phyloP scores from a whole-genome alignment of 768 basidiomycete species.

The Agrocybe praecox region DNA sequence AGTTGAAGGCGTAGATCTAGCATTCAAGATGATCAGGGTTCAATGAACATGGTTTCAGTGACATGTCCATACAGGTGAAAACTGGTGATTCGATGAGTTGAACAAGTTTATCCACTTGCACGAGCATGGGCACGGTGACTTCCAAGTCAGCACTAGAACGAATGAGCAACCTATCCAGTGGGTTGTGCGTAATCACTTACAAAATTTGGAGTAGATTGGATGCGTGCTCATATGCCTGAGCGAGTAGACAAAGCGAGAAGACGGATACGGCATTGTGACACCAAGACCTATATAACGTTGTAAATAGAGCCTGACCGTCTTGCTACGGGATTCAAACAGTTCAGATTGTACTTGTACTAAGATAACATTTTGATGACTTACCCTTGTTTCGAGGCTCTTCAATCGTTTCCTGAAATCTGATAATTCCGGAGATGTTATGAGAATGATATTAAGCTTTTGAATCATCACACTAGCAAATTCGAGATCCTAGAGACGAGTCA shows the following conservation, averaged over 20 bases:
- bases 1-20: slow-evolving; percentile 88
- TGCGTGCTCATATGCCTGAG: slow-evolving; percentile 98
- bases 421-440: slow-evolving; percentile 96
- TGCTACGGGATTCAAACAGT: slow-evolving; percentile 44
- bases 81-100: slow-evolving; percentile 98
- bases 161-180: not conserved
- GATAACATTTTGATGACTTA: slow-evolving; percentile 33
- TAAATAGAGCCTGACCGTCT: slow-evolving; percentile 96
- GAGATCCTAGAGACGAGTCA: slow-evolving; percentile 63
- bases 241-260: slow-evolving; percentile 93
- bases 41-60: not conserved
- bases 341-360: not conserved
- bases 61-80: slow-evolving; percentile 80
- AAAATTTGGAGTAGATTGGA: slow-evolving; percentile 96
- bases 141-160: slow-evolving; percentile 86
- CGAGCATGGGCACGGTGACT: slow-evolving; percentile 91
- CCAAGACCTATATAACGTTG: slow-evolving; percentile 95
- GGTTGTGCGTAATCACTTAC: slow-evolving; percentile 40
- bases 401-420: slow-evolving; percentile 91
- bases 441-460: slow-evolving; percentile 94
- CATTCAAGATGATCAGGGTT: not conserved
- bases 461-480: slow-evolving; percentile 98
- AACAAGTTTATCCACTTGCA: slow-evolving; percentile 97
- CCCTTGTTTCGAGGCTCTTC: slow-evolving; percentile 92
- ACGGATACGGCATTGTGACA: slow-evolving; percentile 98